A percentile compares a stretch with the other conserved stretches of the same genome.
phyloP scores from a whole-genome alignment of 2,329 filamentous ascomycete genomes.

The Emmonsia crescens region DNA sequence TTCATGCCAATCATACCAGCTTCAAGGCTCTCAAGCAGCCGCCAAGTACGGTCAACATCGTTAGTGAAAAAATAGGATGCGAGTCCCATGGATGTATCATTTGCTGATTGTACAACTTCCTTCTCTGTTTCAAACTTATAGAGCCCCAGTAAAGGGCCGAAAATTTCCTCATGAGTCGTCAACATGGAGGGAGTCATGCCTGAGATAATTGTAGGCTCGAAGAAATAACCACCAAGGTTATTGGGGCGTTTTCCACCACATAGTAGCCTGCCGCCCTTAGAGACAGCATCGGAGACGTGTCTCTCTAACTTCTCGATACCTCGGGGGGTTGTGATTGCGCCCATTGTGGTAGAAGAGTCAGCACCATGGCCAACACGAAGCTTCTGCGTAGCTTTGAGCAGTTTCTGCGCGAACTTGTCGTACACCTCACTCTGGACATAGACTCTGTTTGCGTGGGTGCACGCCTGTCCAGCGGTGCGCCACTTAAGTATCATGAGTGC shows the following conservation, averaged over 20 bases:
- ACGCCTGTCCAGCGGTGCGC: conserved; percentile 17
- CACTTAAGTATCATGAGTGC: neutral
- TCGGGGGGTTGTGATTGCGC: conserved; percentile 12
- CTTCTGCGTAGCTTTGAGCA: conserved; percentile 34
- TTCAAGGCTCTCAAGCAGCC: conserved; percentile 61
- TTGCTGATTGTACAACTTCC: conserved; percentile 22
- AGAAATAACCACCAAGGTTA: neutral
- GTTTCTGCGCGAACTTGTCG: conserved; percentile 37
- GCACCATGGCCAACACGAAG: conserved; percentile 24
- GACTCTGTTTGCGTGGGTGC: conserved; percentile 27
- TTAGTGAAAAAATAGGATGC: conserved; percentile 35
- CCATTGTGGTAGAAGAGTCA: conserved; percentile 22
- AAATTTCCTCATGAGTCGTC: conserved; percentile 21
- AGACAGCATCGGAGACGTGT: conserved; percentile 17
- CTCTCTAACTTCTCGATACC: conserved; percentile 14
- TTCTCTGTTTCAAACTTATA: conserved; percentile 19
- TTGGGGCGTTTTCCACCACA: conserved; percentile 15
- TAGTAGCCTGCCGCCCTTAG: conserved; percentile 20
- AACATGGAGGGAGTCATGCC: conserved; percentile 16
- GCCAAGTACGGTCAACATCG: conserved; percentile 48
- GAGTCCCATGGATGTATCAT: conserved; percentile 21
- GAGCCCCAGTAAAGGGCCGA: conserved; percentile 18
- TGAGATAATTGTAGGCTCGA: neutral
- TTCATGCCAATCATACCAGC: conserved; percentile 71
- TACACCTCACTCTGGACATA: conserved; percentile 32